phyloP scores from a whole-genome alignment of 1,139 yeast genomes.

The Geotrichum fermentans region DNA sequence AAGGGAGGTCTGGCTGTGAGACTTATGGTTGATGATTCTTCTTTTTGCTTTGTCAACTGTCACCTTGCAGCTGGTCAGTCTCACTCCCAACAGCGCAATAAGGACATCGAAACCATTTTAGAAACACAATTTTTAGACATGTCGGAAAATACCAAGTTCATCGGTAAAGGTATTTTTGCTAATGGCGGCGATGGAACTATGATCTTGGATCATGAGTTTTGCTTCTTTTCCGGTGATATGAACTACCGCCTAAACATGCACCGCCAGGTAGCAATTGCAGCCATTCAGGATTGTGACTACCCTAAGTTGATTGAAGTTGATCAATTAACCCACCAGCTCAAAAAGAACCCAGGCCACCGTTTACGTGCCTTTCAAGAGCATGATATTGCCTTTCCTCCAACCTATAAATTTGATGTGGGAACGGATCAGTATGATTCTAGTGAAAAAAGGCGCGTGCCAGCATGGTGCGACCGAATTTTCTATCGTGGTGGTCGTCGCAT shows the following conservation, averaged over 20 bases:
- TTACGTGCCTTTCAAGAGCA: constrained; percentile 74
- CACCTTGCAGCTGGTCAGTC: constrained; percentile 90
- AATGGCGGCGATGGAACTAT: constrained; percentile 48
- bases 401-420: constrained; percentile 89
- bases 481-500: constrained; percentile 47
- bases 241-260: constrained; percentile 73
- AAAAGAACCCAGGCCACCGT: constrained; percentile 55
- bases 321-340: constrained; percentile 70
- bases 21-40: constrained; percentile 66
- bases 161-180: constrained; percentile 41
- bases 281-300: constrained; percentile 49
- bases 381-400: constrained; percentile 74
- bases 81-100: constrained; percentile 74
- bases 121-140: constrained; percentile 52
- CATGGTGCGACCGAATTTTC: constrained; percentile 92
- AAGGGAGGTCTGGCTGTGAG: constrained; percentile 92
- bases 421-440: constrained; percentile 72
- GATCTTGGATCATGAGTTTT: constrained; percentile 68
- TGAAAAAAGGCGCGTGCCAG: constrained; percentile 89
- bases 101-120: constrained; percentile 67
- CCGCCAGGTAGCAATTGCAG: constrained; percentile 61
- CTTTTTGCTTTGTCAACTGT: constrained; percentile 75
- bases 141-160: constrained; percentile 42
- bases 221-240: constrained; percentile 92
- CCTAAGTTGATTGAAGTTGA: constrained; percentile 61